Percentiles rank a stretch among this genome's conserved stretches.
phyloP scores from a whole-genome alignment of 164 flowering plant genomes.

The Kalanchoe fedtschenkoi region DNA sequence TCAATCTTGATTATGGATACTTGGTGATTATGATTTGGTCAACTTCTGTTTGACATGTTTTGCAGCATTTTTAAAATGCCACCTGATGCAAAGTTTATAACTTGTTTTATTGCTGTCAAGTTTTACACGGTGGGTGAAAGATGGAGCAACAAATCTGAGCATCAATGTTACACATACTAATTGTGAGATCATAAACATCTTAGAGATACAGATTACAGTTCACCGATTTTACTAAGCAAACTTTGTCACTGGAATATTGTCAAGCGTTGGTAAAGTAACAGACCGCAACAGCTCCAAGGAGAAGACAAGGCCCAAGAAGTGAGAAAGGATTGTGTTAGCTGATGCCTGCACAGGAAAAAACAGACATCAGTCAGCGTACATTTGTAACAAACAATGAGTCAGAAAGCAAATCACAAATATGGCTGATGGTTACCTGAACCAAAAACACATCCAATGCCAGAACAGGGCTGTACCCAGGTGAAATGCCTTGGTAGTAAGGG shows the following conservation, averaged over 20 bases:
- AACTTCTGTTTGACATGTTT: too few relatives aligned
- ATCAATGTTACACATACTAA: neutral
- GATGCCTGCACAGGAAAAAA: conserved; percentile 54
- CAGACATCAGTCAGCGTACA: neutral
- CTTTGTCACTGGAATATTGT: conserved; percentile 38
- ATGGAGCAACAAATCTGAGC: neutral
- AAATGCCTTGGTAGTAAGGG: conserved; percentile 68
- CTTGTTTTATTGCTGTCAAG: too few relatives aligned
- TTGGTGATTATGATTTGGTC: too few relatives aligned
- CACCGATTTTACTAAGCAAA: conserved; percentile 21
- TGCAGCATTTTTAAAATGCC: neutral
- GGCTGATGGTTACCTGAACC: conserved; percentile 58
- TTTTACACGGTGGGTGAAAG: neutral
- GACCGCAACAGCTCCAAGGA: conserved; percentile 91
- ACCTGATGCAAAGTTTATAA: too few relatives aligned
- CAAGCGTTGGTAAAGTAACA: conserved; percentile 67
- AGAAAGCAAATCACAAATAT: neutral
- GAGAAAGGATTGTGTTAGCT: conserved; percentile 89
- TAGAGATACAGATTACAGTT: neutral
- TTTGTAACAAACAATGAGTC: neutral
- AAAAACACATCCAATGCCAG: conserved; percentile 92
- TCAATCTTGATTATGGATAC: too few relatives aligned
- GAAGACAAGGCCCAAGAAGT: conserved; percentile 79
- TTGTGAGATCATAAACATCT: neutral
- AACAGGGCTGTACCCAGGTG: conserved; percentile 88